Base-by-base conservation (phyloP, 148 eudicot genomes). In the Cornus controversa region DNA sequence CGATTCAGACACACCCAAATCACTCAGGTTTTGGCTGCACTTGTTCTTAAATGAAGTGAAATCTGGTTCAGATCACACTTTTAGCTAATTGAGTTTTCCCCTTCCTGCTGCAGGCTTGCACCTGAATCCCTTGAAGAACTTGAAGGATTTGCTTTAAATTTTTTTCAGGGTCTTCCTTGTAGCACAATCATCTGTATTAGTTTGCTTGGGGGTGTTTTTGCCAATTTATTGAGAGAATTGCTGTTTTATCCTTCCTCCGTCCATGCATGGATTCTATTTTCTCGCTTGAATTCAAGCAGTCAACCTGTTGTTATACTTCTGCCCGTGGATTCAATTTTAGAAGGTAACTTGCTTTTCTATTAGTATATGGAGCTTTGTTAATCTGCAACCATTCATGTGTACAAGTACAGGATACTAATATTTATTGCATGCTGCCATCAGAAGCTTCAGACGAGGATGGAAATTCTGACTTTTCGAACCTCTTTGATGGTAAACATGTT, bases 111-210 rank as follows among this genome's bases (percentile, higher is more conserved):
- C 91, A 92, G 97, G 77, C 71, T 73, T 70, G 84, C 82, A 40
- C 93, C 99, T 68, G 90, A 88, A 62, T 85, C 93, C 47, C 77
- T 70, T 24, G 67, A 81, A 54, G 84, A 83, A 66, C 82, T 96
- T 40, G 87, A 89, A 75, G 71, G 77, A 66, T 78, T 74, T 77
- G 87, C 86, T 34, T 26, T 26, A 71, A 84, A 75, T 45, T 96
- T 93, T 76, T 93, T 89, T 73, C 70, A 85, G 77, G 80, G 81
- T 72, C 91, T 96, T 83, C 99, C 98, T 66, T 74, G 83, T 69
- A 67, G 85, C 37, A 85, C 96, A 50, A 77, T 91, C 71, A 79
- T 96, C 45, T 90, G 98, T 78, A 79, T 96, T 77, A 96, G 97
- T 86, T 74, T 91, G 73, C 82, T 96, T 73, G 90, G 89, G 72